These are phyloP conservation scores for Porpolomopsis calyptriformis DNA, from an alignment of 768 basidiomycete species.

Conservation along the genomic window DNA sequence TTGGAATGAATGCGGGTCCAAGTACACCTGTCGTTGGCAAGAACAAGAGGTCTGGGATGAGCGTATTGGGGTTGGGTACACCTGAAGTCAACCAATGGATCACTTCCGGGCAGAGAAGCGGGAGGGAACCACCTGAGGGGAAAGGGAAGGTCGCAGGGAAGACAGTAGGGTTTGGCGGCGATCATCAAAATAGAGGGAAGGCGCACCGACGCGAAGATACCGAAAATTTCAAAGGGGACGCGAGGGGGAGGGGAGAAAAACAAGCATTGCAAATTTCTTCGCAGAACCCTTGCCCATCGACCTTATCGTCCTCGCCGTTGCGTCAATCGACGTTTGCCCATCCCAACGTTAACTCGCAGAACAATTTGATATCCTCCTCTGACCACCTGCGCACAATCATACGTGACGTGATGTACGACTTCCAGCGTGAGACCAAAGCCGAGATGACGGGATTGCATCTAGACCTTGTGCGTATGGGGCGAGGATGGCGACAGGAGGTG, in stretches of 20 bases:
- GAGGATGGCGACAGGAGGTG: conserved; percentile 58
- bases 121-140: conserved; percentile 11
- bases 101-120: conserved; percentile 27
- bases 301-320: conserved; percentile 32
- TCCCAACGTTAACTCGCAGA: conserved; percentile 1
- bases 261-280: conserved; percentile 51
- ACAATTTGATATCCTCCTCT: too few relatives aligned
- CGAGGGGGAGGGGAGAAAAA: conserved; percentile 17
- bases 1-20: too few relatives aligned
- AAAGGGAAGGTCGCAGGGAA: conserved; percentile 9
- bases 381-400: conserved; percentile 56
- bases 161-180: background rate
- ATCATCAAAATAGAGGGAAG: background rate
- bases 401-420: conserved; percentile 64
- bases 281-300: conserved; percentile 28
- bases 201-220: background rate
- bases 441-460: conserved; percentile 69
- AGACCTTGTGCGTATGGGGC: conserved; percentile 61
- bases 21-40: conserved; percentile 24
- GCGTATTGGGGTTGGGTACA: conserved; percentile 36
- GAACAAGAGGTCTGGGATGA: conserved; percentile 16
- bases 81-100: conserved; percentile 47
- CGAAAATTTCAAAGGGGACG: background rate
- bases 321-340: conserved; percentile 14
- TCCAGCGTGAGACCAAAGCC: conserved; percentile 55